Evolutionary conservation across 306 rosid genomes (phyloP).

Genomic region (Malus sylvestris): DNA sequence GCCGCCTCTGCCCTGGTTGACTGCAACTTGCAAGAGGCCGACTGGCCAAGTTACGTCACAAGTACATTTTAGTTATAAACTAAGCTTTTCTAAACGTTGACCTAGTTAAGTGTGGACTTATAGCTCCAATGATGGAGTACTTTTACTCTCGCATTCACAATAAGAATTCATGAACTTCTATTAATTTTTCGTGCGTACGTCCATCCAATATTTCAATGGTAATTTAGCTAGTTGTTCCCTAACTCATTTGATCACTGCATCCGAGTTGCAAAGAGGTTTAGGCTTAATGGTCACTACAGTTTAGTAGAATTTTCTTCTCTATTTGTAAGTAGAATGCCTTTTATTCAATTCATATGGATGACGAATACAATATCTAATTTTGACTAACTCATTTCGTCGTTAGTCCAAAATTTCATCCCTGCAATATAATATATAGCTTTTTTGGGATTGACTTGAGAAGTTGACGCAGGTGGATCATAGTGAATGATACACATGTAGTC

Average conservation of each 20-base stretch:
- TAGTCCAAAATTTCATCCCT: not conserved
- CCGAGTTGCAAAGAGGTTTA: not conserved
- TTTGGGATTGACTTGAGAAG: not conserved
- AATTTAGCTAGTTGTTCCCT: not conserved
- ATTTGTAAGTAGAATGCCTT: no score
- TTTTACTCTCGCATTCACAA: not conserved
- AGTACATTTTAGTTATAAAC: not conserved
- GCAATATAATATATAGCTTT: no score
- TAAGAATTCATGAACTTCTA: not conserved
- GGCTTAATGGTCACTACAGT: not conserved
- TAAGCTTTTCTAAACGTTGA: not conserved
- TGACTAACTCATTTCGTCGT: not conserved
- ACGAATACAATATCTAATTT: no score
- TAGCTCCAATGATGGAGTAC: not conserved
- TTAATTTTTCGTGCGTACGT: no score
- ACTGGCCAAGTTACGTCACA: not conserved
- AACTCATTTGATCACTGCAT: not conserved
- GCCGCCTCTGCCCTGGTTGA: no score
- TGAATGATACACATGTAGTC: not conserved
- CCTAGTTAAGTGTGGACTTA: not conserved
- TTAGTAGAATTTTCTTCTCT: no score
- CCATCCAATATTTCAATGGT: not conserved
- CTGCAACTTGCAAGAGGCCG: no score
- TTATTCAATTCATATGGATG: no score
- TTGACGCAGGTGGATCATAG: not conserved